Evolutionary conservation across 2,329 filamentous ascomycete genomes (phyloP).

Genomic region (Aspergillus felis): DNA sequence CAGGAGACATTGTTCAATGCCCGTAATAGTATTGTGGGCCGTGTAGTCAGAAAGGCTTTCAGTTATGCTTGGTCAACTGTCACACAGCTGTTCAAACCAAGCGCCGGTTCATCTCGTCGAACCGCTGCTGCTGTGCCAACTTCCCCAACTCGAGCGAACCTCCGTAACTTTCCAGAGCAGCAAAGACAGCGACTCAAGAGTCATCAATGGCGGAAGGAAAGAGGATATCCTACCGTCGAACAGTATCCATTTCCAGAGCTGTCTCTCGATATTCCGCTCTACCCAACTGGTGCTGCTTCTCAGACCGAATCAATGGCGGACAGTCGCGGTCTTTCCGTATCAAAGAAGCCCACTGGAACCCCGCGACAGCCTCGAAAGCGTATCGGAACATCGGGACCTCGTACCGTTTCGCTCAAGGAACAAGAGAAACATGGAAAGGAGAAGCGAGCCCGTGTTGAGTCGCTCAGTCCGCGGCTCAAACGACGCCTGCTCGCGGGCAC

Average conservation of each 20-base stretch:
- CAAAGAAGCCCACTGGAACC: background rate
- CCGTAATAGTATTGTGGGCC: background rate
- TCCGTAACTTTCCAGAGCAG: constrained; percentile 11
- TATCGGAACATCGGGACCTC: background rate
- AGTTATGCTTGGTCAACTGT: background rate
- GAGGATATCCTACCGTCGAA: constrained; percentile 7
- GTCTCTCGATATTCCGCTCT: constrained; percentile 8
- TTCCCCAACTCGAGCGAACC: constrained; percentile 13
- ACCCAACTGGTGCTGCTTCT: background rate
- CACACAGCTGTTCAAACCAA: background rate
- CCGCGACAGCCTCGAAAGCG: background rate
- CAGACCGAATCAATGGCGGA: background rate
- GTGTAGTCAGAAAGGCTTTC: background rate
- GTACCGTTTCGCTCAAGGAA: background rate
- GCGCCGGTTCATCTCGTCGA: background rate
- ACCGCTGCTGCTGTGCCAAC: background rate
- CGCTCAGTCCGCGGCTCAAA: constrained; percentile 3
- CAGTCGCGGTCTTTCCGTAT: background rate
- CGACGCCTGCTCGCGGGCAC: background rate
- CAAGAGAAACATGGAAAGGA: background rate
- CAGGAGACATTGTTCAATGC: background rate
- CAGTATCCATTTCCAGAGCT: constrained; percentile 16
- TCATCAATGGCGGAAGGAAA: constrained; percentile 11
- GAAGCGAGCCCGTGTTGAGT: background rate
- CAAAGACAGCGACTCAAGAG: constrained; percentile 10